A percentile compares a stretch with the other conserved stretches of the same genome.
Evolutionary conservation across 139 green algal genomes (phyloP).

Genomic region (Parachlorella kessleri): DNA sequence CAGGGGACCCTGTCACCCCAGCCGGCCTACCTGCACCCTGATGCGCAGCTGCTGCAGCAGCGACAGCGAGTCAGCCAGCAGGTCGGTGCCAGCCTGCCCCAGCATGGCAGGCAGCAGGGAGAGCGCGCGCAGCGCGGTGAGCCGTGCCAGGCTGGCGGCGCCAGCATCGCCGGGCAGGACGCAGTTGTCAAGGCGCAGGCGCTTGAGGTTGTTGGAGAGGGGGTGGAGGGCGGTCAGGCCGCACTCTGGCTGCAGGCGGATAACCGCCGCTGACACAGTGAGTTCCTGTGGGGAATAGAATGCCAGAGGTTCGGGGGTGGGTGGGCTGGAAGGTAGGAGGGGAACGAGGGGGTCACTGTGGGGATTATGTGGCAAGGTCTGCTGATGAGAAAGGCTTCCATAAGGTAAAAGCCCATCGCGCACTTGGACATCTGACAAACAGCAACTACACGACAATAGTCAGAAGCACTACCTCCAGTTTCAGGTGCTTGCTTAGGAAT

Average conservation of each 20-base stretch:
- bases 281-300: constrained; percentile 1
- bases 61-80: not conserved
- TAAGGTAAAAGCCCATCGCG: no score
- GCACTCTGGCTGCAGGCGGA: constrained; percentile 19
- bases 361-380: no score
- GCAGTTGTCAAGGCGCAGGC: constrained; percentile 8
- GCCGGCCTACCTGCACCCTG: not conserved
- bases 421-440: no score
- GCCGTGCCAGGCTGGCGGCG: not conserved
- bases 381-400: no score
- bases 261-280: not conserved
- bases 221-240: constrained; percentile 10
- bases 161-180: not conserved
- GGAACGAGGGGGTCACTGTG: no score
- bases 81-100: not conserved
- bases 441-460: no score
- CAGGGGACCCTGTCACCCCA: not conserved
- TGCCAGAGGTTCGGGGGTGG: no score
- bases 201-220: not conserved
- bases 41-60: not conserved
- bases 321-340: no score
- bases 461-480: no score
- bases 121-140: not conserved
- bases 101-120: not conserved
- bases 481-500: no score